Percentiles rank a stretch among this genome's conserved stretches.
phyloP scores from a whole-genome alignment of 1,139 yeast species.

The Lodderomyces pseudojiufengensis region DNA sequence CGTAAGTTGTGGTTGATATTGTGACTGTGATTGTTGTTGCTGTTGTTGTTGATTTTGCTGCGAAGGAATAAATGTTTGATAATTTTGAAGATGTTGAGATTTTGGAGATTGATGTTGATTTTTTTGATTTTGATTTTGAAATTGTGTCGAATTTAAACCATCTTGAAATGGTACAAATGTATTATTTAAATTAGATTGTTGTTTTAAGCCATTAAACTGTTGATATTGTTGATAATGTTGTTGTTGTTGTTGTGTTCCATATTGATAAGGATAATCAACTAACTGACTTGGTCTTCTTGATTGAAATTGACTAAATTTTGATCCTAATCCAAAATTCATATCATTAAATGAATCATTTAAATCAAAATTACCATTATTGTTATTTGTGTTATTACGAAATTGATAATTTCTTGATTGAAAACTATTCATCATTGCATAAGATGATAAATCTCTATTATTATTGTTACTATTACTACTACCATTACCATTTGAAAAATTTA shows the following conservation, averaged over 20 bases:
- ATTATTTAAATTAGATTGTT: background rate
- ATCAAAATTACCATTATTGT: conserved; percentile 18
- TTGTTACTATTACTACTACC: conserved; percentile 1
- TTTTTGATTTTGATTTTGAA: background rate
- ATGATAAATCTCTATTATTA: conserved; percentile 9
- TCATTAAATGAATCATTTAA: conserved; percentile 32
- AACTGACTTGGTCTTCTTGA: conserved; percentile 45
- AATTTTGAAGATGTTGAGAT: conserved; percentile 4
- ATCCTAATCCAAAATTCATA: conserved; percentile 28
- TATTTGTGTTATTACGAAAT: conserved; percentile 12
- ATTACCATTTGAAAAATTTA: too few species aligned
- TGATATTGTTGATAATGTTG: background rate
- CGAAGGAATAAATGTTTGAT: conserved; percentile 3
- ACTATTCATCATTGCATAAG: conserved; percentile 25
- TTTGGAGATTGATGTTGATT: conserved; percentile 6
- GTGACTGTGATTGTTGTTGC: conserved; percentile 7
- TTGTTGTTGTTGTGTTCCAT: conserved; percentile 9
- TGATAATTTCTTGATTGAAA: conserved; percentile 12
- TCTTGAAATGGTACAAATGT: conserved; percentile 7
- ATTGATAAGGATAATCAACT: conserved; percentile 31
- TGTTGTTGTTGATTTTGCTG: conserved; percentile 7
- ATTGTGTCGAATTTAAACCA: too few species aligned
- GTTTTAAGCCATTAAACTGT: background rate
- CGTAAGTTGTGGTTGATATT: conserved; percentile 3
- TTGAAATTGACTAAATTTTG: conserved; percentile 40